Evolutionary conservation across 2,329 filamentous ascomycete genomes (phyloP), one percentile per base, ranked within the genome.

Genomic region (Delphinella strobiligena): DNA sequence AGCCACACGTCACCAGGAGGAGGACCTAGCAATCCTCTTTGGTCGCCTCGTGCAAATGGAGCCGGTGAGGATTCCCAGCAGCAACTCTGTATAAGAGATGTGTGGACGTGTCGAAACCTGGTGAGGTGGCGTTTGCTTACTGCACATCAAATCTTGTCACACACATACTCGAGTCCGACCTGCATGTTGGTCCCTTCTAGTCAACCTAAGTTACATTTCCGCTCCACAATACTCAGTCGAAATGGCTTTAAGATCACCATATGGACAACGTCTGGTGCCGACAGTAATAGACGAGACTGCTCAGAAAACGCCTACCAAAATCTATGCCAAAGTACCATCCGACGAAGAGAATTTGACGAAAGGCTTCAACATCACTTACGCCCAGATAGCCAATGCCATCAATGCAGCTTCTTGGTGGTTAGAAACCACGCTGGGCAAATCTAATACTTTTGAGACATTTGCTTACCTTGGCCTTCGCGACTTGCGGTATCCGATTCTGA

Each of bases 401-500:
- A 30, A 43, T 19, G 18, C n/a, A 5, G 11, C 34, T 5, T 24
- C 41, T 16, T 40, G 14, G n/a, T 43, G 41, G 41, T 29, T 43
- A 12, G 37, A 37, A 15, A 19, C 32, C 8, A 19, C 19, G 4
- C 30, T 43, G 9, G 41, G 41, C 1, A 32, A 19, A 19, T 27
- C 36, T 2, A 36, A 22, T 17, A 32, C 27, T 10, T 43, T 40
- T 19, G 30, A 31, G 4, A 36, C 36, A 1, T 43, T 43, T 17
- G 37, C 37, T 15, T 43, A 43, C 30, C 33, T 39, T 17, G 41
- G 41, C 5, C 33, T 37, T 4, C 15, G 41, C 14, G 41, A 43
- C 22, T 34, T 43, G 2, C 36, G 41, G 12, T 43, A 43, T 11
- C 14, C 27, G 9, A 5, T 34, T 11, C 30, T 43, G 4, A 27